These are phyloP conservation scores for Coemansia sp. DNA, from an alignment of 192 early-diverging fungal genomes.

Conservation along the genomic window DNA sequence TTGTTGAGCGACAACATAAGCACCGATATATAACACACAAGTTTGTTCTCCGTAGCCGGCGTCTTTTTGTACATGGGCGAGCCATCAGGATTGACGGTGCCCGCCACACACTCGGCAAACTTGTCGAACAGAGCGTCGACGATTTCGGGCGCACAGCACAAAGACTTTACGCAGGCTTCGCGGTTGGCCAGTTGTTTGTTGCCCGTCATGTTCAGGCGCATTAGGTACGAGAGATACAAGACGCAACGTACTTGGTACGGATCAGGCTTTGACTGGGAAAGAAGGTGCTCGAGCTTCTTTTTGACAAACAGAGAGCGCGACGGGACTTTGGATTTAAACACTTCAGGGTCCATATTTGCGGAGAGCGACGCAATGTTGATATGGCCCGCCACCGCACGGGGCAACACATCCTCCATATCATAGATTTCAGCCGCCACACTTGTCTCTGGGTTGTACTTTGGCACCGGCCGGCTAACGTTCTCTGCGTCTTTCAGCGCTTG, in stretches of 20 bases:
- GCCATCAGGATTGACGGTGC: constrained; percentile 50
- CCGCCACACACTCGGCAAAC: constrained; percentile 64
- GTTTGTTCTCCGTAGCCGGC: constrained; percentile 67
- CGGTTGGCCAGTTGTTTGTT: constrained; percentile 52
- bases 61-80: constrained; percentile 55
- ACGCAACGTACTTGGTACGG: constrained; percentile 51
- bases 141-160: constrained; percentile 61
- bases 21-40: constrained; percentile 74
- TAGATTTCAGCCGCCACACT: constrained; percentile 74
- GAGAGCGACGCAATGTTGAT: constrained; percentile 63
- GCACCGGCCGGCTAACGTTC: constrained; percentile 68
- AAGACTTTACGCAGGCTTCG: constrained; percentile 34
- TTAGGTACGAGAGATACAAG: constrained; percentile 76
- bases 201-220: constrained; percentile 63
- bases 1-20: constrained; percentile 71
- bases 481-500: constrained; percentile 56
- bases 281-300: constrained; percentile 34
- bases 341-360: constrained; percentile 45
- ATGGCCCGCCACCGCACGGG: constrained; percentile 60
- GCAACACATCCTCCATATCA: constrained; percentile 72
- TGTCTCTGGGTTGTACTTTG: constrained; percentile 69
- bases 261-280: constrained; percentile 36
- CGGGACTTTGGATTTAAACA: constrained; percentile 17
- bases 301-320: constrained; percentile 35
- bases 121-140: constrained; percentile 56